phyloP scores from a whole-genome alignment of 768 basidiomycete species.

The Boletus huronensis region DNA sequence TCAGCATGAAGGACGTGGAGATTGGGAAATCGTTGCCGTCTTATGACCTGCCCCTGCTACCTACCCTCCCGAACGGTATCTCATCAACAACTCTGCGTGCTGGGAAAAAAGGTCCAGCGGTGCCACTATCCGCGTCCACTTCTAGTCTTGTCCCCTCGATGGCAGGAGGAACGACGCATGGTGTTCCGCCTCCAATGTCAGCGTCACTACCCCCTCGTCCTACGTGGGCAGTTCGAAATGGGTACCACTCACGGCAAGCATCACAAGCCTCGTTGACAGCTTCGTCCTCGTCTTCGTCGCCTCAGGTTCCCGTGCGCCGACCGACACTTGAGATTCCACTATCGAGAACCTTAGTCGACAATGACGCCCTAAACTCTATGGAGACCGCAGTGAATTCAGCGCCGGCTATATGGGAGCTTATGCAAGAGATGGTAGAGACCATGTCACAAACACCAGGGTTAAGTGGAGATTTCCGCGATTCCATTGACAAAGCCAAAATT shows the following conservation, averaged over 20 bases:
- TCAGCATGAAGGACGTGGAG: constrained; percentile 89
- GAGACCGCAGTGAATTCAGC: constrained; percentile 76
- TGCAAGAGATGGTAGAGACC: constrained; percentile 68
- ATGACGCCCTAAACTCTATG: constrained; percentile 76
- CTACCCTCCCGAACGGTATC: constrained; percentile 24
- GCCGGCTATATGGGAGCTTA: constrained; percentile 76
- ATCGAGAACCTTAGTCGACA: constrained; percentile 67
- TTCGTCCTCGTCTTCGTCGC: constrained; percentile 37
- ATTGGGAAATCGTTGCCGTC: constrained; percentile 78
- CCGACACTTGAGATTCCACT: constrained; percentile 47
- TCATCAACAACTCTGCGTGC: constrained; percentile 41
- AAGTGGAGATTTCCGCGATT: constrained; percentile 46
- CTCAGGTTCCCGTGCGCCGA: constrained; percentile 25
- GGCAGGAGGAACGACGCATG: constrained; percentile 3
- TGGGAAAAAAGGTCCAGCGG: constrained; percentile 47
- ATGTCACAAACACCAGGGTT: constrained; percentile 45
- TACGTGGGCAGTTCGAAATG: constrained; percentile 8
- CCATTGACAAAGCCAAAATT: constrained; percentile 57
- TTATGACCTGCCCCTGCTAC: constrained; percentile 40
- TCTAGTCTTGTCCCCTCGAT: constrained; percentile 15
- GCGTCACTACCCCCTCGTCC: constrained; percentile 14
- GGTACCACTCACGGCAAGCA: constrained; percentile 40
- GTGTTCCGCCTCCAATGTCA: constrained; percentile 6
- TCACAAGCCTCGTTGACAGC: constrained; percentile 43
- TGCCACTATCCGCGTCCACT: constrained; percentile 32